phyloP scores from a whole-genome alignment of 2,329 filamentous ascomycete genomes.

The Alternaria gaisen region DNA sequence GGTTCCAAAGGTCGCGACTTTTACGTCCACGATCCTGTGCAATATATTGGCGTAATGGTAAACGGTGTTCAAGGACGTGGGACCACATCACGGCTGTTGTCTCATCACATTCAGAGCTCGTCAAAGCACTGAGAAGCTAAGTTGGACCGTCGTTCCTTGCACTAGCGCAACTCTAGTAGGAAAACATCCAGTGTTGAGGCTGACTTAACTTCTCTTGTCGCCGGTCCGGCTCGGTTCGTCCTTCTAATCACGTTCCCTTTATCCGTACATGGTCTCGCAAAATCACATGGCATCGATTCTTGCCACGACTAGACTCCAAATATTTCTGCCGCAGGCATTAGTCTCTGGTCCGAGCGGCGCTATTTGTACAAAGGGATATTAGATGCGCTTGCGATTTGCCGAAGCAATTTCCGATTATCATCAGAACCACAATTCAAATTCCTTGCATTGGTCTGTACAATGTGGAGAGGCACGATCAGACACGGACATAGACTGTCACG shows the following conservation, averaged over 20 bases:
- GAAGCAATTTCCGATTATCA: not conserved
- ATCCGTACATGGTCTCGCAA: not conserved
- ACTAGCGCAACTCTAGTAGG: not conserved
- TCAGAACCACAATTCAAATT: not conserved
- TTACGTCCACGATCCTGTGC: not conserved
- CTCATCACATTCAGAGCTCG: not conserved
- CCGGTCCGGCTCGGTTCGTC: not conserved
- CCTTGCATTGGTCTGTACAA: not conserved
- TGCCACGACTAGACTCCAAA: not conserved
- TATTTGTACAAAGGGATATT: not conserved
- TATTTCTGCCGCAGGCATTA: not conserved
- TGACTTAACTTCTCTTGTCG: not conserved
- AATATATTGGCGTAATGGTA: not conserved
- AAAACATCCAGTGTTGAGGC: not conserved
- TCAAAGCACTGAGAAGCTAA: not conserved
- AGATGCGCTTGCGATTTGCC: not conserved
- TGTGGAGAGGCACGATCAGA: not conserved
- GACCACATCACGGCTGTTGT: not conserved
- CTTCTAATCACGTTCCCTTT: not conserved
- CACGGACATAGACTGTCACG: not conserved
- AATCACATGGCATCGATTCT: not conserved
- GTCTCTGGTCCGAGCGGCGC: not conserved
- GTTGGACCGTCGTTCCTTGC: not conserved
- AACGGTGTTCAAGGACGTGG: not conserved
- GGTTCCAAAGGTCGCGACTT: not conserved